phyloP scores from a whole-genome alignment of 2,329 filamentous ascomycete species.

The Geosmithia putterillii region DNA sequence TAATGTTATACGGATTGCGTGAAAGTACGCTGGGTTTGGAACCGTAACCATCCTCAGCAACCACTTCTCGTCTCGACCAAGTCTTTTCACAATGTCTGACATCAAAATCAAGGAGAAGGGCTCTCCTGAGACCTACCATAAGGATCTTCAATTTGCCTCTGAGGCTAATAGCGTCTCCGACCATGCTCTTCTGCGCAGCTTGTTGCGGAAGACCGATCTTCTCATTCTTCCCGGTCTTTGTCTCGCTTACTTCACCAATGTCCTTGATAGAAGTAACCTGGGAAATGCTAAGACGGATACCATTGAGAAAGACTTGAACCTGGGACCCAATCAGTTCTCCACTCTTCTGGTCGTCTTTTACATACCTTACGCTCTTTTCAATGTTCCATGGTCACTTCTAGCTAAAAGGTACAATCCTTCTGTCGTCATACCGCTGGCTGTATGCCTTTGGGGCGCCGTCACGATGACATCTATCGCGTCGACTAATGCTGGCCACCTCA shows the following conservation, averaged over 20 bases:
- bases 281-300: slow-evolving; percentile 35
- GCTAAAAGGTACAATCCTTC: slow-evolving; percentile 12
- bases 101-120: not conserved
- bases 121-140: not conserved
- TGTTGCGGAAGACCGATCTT: slow-evolving; percentile 8
- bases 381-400: slow-evolving; percentile 11
- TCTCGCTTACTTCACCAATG: slow-evolving; percentile 1
- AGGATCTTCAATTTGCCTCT: not conserved
- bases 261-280: slow-evolving; percentile 18
- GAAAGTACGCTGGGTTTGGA: no score
- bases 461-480: slow-evolving; percentile 10
- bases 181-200: not conserved
- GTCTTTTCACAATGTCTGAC: slow-evolving; percentile 1
- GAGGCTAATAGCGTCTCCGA: not conserved
- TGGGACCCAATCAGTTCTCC: slow-evolving; percentile 30
- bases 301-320: slow-evolving; percentile 30
- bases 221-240: slow-evolving; percentile 7
- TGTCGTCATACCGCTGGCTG: slow-evolving; percentile 13
- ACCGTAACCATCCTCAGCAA: no score
- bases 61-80: no score
- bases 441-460: slow-evolving; percentile 12
- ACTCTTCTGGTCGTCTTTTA: slow-evolving; percentile 18
- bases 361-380: slow-evolving; percentile 14
- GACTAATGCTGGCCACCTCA: slow-evolving; percentile 27
- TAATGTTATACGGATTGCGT: no score